Percentiles rank a stretch among this genome's conserved stretches.
These are phyloP conservation scores for Neonectria neomacrospora DNA, from an alignment of 2,329 filamentous ascomycete species.

Conservation along the genomic window DNA sequence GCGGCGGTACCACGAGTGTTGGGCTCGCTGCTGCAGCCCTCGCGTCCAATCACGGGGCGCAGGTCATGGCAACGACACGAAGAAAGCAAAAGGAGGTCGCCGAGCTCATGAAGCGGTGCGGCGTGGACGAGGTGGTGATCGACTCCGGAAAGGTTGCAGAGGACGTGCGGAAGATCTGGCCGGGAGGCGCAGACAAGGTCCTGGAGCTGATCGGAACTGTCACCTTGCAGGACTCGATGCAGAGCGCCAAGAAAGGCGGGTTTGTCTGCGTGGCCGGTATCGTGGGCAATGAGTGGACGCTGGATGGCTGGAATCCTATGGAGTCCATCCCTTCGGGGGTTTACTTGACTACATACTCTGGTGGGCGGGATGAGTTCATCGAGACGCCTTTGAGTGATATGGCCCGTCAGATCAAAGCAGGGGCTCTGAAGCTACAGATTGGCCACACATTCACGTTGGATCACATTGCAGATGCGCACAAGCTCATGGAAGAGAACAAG, in stretches of 20 bases:
- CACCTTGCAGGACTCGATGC: constrained; percentile 9
- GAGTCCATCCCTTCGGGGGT: not conserved
- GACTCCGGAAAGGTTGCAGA: not conserved
- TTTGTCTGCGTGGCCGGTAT: constrained; percentile 15
- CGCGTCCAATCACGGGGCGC: not conserved
- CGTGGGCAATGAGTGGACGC: constrained; percentile 2
- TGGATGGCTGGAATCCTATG: not conserved
- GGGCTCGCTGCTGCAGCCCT: not conserved
- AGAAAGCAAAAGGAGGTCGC: not conserved
- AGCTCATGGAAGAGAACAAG: not conserved
- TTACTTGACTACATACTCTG: not conserved
- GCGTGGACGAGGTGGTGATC: not conserved
- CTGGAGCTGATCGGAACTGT: constrained; percentile 8
- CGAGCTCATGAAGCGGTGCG: not conserved
- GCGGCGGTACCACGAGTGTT: not conserved
- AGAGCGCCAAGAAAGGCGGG: not conserved
- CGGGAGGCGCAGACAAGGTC: not conserved
- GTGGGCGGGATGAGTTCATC: not conserved
- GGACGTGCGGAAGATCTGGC: not conserved
- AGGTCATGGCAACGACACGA: not conserved
- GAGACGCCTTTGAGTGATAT: not conserved
- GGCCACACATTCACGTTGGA: not conserved
- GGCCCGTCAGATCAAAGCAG: not conserved
- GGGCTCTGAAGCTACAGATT: not conserved
- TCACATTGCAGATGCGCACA: not conserved